Conservation (phyloP, 2,329 filamentous ascomycete species). For the Paraconiothyrium brasiliense region DNA sequence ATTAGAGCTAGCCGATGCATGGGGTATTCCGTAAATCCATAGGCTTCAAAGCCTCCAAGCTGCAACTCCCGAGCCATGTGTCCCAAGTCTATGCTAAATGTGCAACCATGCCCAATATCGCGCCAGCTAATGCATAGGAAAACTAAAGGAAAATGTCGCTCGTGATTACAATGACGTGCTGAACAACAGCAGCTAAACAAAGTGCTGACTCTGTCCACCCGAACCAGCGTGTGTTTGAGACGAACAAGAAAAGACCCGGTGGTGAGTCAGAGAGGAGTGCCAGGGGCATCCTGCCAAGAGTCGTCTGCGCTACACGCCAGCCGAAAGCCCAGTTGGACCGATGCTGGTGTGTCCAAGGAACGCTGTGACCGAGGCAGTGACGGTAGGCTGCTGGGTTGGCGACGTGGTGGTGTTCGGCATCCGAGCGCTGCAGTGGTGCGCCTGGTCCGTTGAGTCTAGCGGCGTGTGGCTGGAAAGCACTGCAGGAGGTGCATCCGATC, state of each 20-base stretch:
- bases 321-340: conserved; percentile 19
- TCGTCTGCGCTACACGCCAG: conserved; percentile 28
- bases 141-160: conserved; percentile 39
- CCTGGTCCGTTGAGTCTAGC: conserved; percentile 29
- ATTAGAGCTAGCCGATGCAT: conserved; percentile 24
- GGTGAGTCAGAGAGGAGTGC: conserved; percentile 38
- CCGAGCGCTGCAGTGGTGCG: conserved; percentile 27
- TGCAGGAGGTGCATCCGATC: conserved; percentile 35
- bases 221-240: conserved; percentile 48
- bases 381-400: conserved; percentile 15
- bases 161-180: conserved; percentile 46
- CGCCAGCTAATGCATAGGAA: conserved; percentile 47
- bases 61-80: conserved; percentile 23
- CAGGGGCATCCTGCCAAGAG: conserved; percentile 26
- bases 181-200: conserved; percentile 38
- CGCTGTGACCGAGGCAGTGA: conserved; percentile 30
- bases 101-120: conserved; percentile 31
- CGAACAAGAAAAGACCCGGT: conserved; percentile 33
- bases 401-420: conserved; percentile 25
- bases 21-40: conserved; percentile 32
- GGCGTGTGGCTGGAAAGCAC: conserved; percentile 29
- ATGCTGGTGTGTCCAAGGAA: conserved; percentile 23
- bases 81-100: conserved; percentile 25
- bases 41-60: conserved; percentile 20
- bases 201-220: conserved; percentile 44